phyloP scores from a whole-genome alignment of 2,329 filamentous ascomycete species.

The Albifimbria verrucaria region DNA sequence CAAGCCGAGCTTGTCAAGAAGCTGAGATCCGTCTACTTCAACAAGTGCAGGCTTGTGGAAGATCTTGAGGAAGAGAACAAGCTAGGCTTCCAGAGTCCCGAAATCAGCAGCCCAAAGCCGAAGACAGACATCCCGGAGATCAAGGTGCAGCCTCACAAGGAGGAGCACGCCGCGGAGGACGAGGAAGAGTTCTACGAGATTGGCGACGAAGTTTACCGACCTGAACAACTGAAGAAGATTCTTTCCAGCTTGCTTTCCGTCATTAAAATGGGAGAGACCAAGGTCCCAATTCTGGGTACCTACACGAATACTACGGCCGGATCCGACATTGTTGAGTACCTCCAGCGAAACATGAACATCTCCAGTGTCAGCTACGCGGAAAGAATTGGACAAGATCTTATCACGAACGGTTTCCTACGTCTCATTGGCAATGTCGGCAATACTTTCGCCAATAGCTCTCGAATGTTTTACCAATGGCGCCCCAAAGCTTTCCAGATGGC shows the following conservation, averaged over 20 bases:
- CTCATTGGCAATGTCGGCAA: conserved; percentile 92
- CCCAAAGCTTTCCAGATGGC: conserved; percentile 85
- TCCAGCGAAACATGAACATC: conserved; percentile 83
- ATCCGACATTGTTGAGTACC: conserved; percentile 91
- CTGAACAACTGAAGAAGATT: conserved; percentile 88
- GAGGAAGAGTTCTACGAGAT: conserved; percentile 86
- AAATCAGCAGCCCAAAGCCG: conserved; percentile 65
- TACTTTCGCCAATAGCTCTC: conserved; percentile 95
- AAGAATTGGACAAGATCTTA: conserved; percentile 89
- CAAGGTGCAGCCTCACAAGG: conserved; percentile 71
- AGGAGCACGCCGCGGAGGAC: conserved; percentile 60
- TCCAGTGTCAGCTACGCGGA: conserved; percentile 88
- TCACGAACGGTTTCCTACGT: conserved; percentile 80
- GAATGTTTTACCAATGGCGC: conserved; percentile 97
- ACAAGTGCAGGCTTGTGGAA: conserved; percentile 94
- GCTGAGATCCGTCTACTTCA: conserved; percentile 94
- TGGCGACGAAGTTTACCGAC: conserved; percentile 81
- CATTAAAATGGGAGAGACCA: conserved; percentile 84
- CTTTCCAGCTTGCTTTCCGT: conserved; percentile 80
- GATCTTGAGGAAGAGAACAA: conserved; percentile 99
- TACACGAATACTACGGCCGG: conserved; percentile 92
- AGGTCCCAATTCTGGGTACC: conserved; percentile 91
- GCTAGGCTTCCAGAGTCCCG: conserved; percentile 88
- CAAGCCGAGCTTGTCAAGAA: conserved; percentile 91
- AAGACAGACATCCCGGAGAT: conserved; percentile 71